phyloP scores from a whole-genome alignment of 495 filamentous ascomycete species.

The Aspergillus egyptiacus region DNA sequence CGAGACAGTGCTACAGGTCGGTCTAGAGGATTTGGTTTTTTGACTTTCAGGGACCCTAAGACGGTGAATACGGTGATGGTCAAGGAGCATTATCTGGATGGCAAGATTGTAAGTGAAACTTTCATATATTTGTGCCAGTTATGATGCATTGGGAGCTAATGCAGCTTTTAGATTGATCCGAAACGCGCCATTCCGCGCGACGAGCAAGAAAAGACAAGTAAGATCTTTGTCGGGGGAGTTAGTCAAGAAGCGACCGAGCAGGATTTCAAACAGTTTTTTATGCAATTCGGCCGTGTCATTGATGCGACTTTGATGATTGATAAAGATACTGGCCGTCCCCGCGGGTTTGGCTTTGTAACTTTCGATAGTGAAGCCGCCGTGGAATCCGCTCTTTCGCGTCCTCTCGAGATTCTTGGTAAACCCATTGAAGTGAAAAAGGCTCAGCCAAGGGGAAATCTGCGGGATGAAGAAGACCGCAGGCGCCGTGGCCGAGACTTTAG shows the following conservation, averaged over 20 bases:
- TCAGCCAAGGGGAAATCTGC: conserved; percentile 89
- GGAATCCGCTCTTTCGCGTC: conserved; percentile 77
- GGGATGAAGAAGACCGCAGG: conserved; percentile 70
- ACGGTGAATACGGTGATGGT: conserved; percentile 99
- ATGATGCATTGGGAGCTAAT: conserved; percentile 20
- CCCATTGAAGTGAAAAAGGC: conserved; percentile 98
- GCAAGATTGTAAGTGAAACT: conserved; percentile 98
- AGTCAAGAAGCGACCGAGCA: conserved; percentile 94
- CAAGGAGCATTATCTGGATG: conserved; percentile 96
- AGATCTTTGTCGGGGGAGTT: conserved; percentile 97
- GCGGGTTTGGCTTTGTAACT: conserved; percentile 98
- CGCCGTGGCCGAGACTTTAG: conserved; percentile 55
- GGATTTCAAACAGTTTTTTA: conserved; percentile 94
- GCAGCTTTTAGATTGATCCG: conserved; percentile 72
- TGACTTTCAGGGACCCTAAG: conserved; percentile 95
- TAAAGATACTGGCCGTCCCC: conserved; percentile 92
- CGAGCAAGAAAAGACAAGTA: conserved; percentile 94
- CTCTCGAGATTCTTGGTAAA: conserved; percentile 87
- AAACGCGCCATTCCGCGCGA: conserved; percentile 97
- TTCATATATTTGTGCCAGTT: conserved; percentile 8
- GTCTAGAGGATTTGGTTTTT: conserved; percentile 92
- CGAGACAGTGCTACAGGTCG: conserved; percentile 88
- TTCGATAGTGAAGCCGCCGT: conserved; percentile 96
- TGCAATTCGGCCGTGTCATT: conserved; percentile 90
- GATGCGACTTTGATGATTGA: conserved; percentile 99